Conservation (phyloP, 306 rosid genomes). For the Cucumis cinereus region DNA sequence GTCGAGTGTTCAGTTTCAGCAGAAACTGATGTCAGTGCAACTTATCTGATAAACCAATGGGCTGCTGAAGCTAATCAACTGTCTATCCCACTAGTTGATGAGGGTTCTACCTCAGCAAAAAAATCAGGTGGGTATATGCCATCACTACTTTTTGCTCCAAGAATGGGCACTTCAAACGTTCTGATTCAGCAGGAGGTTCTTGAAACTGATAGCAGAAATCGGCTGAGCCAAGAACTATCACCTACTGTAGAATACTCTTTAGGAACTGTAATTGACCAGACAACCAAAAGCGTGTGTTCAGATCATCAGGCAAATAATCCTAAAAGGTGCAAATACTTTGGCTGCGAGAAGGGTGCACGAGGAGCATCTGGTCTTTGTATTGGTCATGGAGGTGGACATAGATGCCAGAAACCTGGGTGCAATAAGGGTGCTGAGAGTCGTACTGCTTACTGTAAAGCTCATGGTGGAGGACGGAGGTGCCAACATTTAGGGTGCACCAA, state of each 20-base stretch:
- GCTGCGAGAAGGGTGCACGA: conserved; percentile 81
- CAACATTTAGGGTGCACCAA: conserved; percentile 84
- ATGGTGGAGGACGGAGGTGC: conserved; percentile 97
- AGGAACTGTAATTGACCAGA: conserved; percentile 35
- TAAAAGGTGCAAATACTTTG: conserved; percentile 58
- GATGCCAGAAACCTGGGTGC: conserved; percentile 96
- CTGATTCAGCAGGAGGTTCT: conserved; percentile 28
- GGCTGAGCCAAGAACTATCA: conserved; percentile 34
- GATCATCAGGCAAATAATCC: conserved; percentile 40
- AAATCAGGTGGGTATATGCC: conserved; percentile 93
- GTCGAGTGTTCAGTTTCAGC: conserved; percentile 47
- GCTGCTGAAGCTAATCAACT: conserved; percentile 30
- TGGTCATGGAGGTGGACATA: conserved; percentile 98
- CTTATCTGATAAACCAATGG: conserved; percentile 32
- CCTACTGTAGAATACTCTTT: conserved; percentile 34
- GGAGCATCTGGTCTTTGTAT: conserved; percentile 97
- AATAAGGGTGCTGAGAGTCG: conserved; percentile 97
- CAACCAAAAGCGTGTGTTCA: conserved; percentile 29
- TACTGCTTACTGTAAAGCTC: conserved; percentile 94
- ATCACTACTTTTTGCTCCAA: conserved; percentile 80
- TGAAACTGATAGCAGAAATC: conserved; percentile 26
- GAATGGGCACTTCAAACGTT: conserved; percentile 31
- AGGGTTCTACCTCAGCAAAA: conserved; percentile 88
- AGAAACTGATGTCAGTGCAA: conserved; percentile 33
- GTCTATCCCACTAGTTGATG: conserved; percentile 59